Conservation (phyloP, 2,329 filamentous ascomycete species). For the Pestalotiopsis sp. region DNA sequence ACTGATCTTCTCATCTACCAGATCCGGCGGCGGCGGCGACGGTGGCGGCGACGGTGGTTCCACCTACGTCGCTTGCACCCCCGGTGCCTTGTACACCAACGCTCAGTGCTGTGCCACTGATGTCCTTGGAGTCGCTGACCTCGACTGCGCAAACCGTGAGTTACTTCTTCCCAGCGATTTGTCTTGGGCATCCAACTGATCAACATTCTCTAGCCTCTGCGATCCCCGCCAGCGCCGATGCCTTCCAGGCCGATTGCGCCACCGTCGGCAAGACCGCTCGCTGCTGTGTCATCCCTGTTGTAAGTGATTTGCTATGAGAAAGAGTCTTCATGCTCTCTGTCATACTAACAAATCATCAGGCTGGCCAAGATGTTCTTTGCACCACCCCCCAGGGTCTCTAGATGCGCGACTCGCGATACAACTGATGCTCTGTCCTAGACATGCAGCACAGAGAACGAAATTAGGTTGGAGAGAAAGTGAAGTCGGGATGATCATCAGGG, state of each 20-base stretch:
- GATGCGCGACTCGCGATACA: background rate
- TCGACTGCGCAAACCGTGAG: constrained; percentile 14
- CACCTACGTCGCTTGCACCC: constrained; percentile 8
- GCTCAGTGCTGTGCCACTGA: constrained; percentile 16
- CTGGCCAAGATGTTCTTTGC: constrained; percentile 14
- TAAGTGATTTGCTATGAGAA: background rate
- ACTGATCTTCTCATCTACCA: no score
- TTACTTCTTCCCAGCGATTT: background rate
- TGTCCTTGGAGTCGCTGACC: constrained; percentile 11
- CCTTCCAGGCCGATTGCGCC: constrained; percentile 4
- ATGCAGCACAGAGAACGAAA: no score
- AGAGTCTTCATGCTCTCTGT: background rate
- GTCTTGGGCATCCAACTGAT: background rate
- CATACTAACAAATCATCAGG: background rate
- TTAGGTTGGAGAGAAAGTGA: background rate
- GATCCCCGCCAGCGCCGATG: background rate
- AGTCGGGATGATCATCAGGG: background rate
- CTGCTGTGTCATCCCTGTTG: constrained; percentile 15
- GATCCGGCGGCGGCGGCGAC: background rate
- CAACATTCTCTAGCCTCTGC: background rate
- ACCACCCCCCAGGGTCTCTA: background rate
- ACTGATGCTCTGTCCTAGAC: background rate
- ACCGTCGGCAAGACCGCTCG: constrained; percentile 5
- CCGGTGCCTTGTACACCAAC: constrained; percentile 7
- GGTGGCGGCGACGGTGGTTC: background rate